Conservation (phyloP, 2,329 filamentous ascomycete genomes). For the Verticillium nonalfalfae region DNA sequence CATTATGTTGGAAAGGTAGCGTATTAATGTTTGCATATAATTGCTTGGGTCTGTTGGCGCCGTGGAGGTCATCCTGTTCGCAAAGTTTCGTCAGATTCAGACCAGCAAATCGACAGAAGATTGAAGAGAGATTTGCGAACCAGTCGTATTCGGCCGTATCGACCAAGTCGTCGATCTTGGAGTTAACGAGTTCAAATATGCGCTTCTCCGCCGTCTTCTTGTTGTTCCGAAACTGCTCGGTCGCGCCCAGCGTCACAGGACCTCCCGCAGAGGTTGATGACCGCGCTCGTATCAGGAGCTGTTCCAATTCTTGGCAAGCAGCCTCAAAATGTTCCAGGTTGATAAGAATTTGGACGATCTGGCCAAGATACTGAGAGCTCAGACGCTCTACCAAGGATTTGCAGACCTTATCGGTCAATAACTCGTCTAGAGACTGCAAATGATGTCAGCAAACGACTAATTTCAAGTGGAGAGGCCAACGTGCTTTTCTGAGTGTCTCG, state of each 20-base stretch:
- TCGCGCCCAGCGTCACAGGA: slow-evolving; percentile 73
- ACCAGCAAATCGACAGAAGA: neutral
- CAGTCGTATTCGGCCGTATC: slow-evolving; percentile 98
- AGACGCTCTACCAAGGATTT: slow-evolving; percentile 81
- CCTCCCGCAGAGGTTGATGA: slow-evolving; percentile 77
- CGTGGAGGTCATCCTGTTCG: slow-evolving; percentile 44
- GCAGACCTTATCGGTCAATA: slow-evolving; percentile 91
- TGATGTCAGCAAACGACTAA: neutral
- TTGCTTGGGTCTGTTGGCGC: slow-evolving; percentile 70
- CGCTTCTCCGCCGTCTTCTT: slow-evolving; percentile 97
- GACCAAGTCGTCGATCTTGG: slow-evolving; percentile 95
- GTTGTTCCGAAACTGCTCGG: slow-evolving; percentile 77
- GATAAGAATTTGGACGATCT: slow-evolving; percentile 97
- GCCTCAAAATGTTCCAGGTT: slow-evolving; percentile 96
- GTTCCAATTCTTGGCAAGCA: slow-evolving; percentile 84
- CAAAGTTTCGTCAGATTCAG: neutral
- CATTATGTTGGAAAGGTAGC: slow-evolving; percentile 95
- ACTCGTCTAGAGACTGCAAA: slow-evolving; percentile 75
- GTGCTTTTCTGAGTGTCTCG: slow-evolving; percentile 73
- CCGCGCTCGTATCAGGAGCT: slow-evolving; percentile 75
- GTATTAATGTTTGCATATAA: slow-evolving; percentile 92
- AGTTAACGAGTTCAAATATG: slow-evolving; percentile 97
- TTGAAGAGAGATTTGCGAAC: slow-evolving; percentile 29
- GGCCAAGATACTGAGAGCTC: slow-evolving; percentile 87
- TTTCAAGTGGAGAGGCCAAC: slow-evolving; percentile 3